phyloP scores from a whole-genome alignment of 768 basidiomycete genomes.

The Hypholoma fasciculare region DNA sequence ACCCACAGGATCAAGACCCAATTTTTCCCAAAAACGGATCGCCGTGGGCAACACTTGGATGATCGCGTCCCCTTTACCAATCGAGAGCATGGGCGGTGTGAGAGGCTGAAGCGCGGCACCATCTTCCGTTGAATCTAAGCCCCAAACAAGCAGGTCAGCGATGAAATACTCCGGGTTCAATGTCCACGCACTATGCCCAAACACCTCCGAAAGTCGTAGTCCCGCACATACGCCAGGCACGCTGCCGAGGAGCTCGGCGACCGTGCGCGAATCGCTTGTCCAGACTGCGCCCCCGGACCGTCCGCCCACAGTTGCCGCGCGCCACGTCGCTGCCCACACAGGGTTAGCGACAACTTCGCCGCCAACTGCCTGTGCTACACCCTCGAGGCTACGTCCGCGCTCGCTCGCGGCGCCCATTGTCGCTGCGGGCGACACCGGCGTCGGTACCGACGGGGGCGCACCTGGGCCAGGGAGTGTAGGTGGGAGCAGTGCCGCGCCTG shows the following conservation, averaged over 20 bases:
- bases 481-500: slow-evolving; percentile 46
- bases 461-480: slow-evolving; percentile 31
- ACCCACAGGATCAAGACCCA: slow-evolving; percentile 68
- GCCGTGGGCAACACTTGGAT: slow-evolving; percentile 73
- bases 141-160: neutral
- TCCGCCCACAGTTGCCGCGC: slow-evolving; percentile 33
- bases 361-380: slow-evolving; percentile 61
- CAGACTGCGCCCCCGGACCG: slow-evolving; percentile 41
- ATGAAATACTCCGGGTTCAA: neutral
- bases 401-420: slow-evolving; percentile 63
- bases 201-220: slow-evolving; percentile 44
- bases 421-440: slow-evolving; percentile 83
- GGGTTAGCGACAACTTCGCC: slow-evolving; percentile 74
- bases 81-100: slow-evolving; percentile 58
- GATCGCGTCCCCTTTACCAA: slow-evolving; percentile 67
- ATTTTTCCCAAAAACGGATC: slow-evolving; percentile 83
- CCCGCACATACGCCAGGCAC: slow-evolving; percentile 40
- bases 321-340: slow-evolving; percentile 69
- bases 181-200: slow-evolving; percentile 34
- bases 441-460: slow-evolving; percentile 53
- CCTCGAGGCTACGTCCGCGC: slow-evolving; percentile 67
- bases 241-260: slow-evolving; percentile 41
- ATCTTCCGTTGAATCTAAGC: neutral
- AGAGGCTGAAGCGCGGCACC: slow-evolving; percentile 25
- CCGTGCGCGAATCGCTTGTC: slow-evolving; percentile 54